phyloP scores from a whole-genome alignment of 2,329 filamentous ascomycete genomes.

The Scleromitrula shiraiana region DNA sequence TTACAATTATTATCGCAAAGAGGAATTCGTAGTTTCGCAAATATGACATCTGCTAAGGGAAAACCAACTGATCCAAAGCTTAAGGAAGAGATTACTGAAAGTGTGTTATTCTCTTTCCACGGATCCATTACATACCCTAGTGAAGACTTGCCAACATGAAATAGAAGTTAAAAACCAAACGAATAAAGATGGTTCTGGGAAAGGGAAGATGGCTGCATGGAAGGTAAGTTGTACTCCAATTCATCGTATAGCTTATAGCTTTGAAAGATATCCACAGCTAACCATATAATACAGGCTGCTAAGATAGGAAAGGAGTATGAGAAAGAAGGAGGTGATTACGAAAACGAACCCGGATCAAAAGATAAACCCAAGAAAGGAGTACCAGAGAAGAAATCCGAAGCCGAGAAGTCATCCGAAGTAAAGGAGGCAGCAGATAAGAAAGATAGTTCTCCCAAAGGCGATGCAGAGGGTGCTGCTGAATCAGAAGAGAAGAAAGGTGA shows the following conservation, averaged over 20 bases:
- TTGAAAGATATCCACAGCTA: too few species aligned
- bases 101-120: slow-evolving; percentile 14
- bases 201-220: slow-evolving; percentile 40
- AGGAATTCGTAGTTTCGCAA: slow-evolving; percentile 5
- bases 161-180: slow-evolving; percentile 36
- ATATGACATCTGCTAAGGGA: slow-evolving; percentile 36
- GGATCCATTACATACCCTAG: background rate
- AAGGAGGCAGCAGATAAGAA: slow-evolving; percentile 7
- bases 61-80: slow-evolving; percentile 38
- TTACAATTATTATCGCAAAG: too few species aligned
- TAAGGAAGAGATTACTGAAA: slow-evolving; percentile 37
- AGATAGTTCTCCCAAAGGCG: slow-evolving; percentile 2
- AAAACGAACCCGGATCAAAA: slow-evolving; percentile 35
- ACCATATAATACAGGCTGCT: slow-evolving; percentile 27
- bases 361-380: slow-evolving; percentile 37
- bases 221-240: slow-evolving; percentile 28
- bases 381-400: slow-evolving; percentile 31
- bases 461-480: background rate
- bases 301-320: slow-evolving; percentile 38
- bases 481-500: slow-evolving; percentile 1
- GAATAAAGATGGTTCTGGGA: slow-evolving; percentile 38
- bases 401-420: slow-evolving; percentile 11
- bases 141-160: background rate
- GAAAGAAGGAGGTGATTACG: slow-evolving; percentile 32
- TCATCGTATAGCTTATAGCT: background rate